Evolutionary conservation across 2,329 filamentous ascomycete species (phyloP).

Genomic region (Calonectria ilicicola): DNA sequence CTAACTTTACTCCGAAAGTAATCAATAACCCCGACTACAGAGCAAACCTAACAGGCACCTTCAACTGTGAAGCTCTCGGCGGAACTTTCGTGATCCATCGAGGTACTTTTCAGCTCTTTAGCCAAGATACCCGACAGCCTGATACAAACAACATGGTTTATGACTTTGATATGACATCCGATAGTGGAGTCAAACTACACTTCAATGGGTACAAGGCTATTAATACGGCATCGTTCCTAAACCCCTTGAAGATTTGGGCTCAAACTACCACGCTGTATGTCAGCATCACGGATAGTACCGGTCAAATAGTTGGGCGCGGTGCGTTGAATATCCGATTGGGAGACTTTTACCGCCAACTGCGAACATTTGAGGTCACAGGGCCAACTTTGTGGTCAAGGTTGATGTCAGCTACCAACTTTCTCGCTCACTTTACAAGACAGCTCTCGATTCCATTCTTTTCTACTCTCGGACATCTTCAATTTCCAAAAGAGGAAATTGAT

Average conservation of each 20-base stretch:
- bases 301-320: slow-evolving; percentile 61
- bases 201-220: slow-evolving; percentile 74
- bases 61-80: slow-evolving; percentile 44
- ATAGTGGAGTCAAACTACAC: slow-evolving; percentile 63
- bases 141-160: slow-evolving; percentile 72
- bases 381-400: slow-evolving; percentile 24
- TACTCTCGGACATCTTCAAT: slow-evolving; percentile 32
- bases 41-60: slow-evolving; percentile 68
- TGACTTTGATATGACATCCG: slow-evolving; percentile 69
- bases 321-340: slow-evolving; percentile 66
- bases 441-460: slow-evolving; percentile 31
- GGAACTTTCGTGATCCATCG: slow-evolving; percentile 69
- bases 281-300: slow-evolving; percentile 60
- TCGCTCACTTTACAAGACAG: slow-evolving; percentile 24
- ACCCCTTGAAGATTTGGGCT: slow-evolving; percentile 68
- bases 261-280: slow-evolving; percentile 73
- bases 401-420: slow-evolving; percentile 11
- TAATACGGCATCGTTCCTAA: slow-evolving; percentile 69
- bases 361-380: slow-evolving; percentile 57
- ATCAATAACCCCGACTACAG: slow-evolving; percentile 22
- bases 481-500: slow-evolving; percentile 22
- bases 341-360: slow-evolving; percentile 67
- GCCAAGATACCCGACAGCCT: slow-evolving; percentile 63
- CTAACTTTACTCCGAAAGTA: slow-evolving; percentile 36
- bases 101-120: slow-evolving; percentile 70